Evolutionary conservation across 345 rosid genomes (phyloP), one percentile per base, ranked within the genome.

Genomic region (Durio zibethinus): DNA sequence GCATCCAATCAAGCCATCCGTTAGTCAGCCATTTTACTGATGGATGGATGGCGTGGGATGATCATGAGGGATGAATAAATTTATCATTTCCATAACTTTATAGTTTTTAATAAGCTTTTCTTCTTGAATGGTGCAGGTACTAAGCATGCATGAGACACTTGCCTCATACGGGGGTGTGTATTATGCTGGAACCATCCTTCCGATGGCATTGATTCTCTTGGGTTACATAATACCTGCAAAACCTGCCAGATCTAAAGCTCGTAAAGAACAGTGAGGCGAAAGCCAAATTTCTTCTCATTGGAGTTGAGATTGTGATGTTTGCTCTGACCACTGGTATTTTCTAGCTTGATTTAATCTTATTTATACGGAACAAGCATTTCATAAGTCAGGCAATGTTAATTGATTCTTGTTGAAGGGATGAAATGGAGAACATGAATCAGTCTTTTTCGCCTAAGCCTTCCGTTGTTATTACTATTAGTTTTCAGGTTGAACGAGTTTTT

Each of bases 121-220:
- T 16, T 23, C 50, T 53, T 73, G 72, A 14, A 1, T 61, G 78
- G 9, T 52, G 16, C 91, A 95, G 99, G 93, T 95, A 18, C 75
- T 93, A 73, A 92, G 96, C 86, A 53, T 90, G 84, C 94, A 76
- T 4, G 99, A 93, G 81, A 93, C 99, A 7, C 48, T 93, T 36
- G 86, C 92, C 2, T 87, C 98, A 1, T 93, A 86, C 33, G 85
- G 85, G 57, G 92, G 99, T 52, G 97, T 95, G 77, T 87, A 92
- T 83, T 95, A 68, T 79, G 64, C 90, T 0, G 99, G 99, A 78
- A 92, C 98, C 80, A 47, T 92, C 76, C 15, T 93, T 27, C 98
- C 98, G 15, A 64, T 89, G 2, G 66, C 72, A 11, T 73, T 89
- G 83, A 85, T 89, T 83, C 83, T 95, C 50, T 90, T 93, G n/a